Evolutionary conservation across 108 stramenopile genomes (phyloP).

Genomic region (Conticribra guillardii): DNA sequence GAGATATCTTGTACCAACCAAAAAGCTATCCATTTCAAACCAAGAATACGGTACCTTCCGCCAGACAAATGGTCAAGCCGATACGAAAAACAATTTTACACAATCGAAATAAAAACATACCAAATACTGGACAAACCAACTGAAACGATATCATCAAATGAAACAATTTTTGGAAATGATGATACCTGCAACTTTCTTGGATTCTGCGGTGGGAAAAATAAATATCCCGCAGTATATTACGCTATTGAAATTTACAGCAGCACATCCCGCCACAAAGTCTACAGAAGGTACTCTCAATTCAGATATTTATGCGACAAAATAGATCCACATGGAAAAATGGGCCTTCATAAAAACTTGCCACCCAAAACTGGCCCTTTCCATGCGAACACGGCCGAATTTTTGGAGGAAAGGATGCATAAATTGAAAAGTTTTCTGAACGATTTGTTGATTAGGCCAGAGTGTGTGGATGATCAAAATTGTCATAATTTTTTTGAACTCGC

Average conservation of each 20-base stretch:
- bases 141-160: background rate
- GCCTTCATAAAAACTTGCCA: constrained; percentile 12
- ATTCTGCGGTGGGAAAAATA: background rate
- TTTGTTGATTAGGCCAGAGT: constrained; percentile 18
- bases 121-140: constrained; percentile 6
- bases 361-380: constrained; percentile 34
- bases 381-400: constrained; percentile 17
- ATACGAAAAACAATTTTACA: constrained; percentile 42
- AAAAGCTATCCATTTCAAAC: background rate
- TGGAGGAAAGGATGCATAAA: constrained; percentile 30
- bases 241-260: constrained; percentile 24
- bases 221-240: constrained; percentile 42
- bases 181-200: constrained; percentile 13
- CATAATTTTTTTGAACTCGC: too few species aligned
- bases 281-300: constrained; percentile 44
- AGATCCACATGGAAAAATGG: constrained; percentile 15
- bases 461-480: constrained; percentile 26
- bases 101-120: constrained; percentile 27
- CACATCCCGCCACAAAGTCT: constrained; percentile 5
- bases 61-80: constrained; percentile 40
- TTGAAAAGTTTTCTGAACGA: constrained; percentile 30
- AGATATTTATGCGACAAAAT: constrained; percentile 20
- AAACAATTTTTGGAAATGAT: constrained; percentile 6
- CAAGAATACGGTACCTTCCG: constrained; percentile 42
- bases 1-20: background rate